Evolutionary conservation across 31 red algal species (phyloP).

Genomic region (Asparagopsis taxiformis): DNA sequence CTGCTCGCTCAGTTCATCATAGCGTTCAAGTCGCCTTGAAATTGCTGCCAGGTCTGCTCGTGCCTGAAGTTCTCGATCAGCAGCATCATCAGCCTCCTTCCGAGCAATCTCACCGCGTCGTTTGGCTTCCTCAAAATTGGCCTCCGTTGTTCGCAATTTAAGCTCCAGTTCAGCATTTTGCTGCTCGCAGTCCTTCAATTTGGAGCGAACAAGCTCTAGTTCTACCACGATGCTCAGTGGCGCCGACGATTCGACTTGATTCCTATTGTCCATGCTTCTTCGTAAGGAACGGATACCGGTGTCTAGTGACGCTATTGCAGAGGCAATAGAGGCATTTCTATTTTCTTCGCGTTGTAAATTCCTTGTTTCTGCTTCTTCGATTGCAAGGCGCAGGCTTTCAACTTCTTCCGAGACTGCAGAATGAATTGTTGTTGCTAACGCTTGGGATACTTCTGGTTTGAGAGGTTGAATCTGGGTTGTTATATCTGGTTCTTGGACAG

Average conservation of each 20-base stretch:
- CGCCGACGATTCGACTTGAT: conserved; percentile 9
- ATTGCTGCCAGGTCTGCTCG: conserved; percentile 25
- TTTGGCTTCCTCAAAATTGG: conserved; percentile 29
- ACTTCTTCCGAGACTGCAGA: conserved; percentile 12
- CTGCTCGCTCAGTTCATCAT: conserved; percentile 36
- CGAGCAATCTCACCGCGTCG: conserved; percentile 10
- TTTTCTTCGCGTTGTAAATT: conserved; percentile 21
- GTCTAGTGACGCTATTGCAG: conserved; percentile 17
- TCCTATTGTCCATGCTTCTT: conserved; percentile 10
- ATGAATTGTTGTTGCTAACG: neutral
- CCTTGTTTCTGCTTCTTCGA: conserved; percentile 8
- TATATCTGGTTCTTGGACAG: too few species aligned
- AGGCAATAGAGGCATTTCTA: conserved; percentile 22
- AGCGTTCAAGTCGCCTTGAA: neutral
- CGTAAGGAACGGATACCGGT: conserved; percentile 3
- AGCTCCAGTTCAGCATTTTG: conserved; percentile 30
- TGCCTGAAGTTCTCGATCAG: conserved; percentile 3
- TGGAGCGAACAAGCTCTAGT: conserved; percentile 15
- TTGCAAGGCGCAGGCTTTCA: conserved; percentile 14
- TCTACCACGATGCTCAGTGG: conserved; percentile 23
- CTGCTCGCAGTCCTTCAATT: conserved; percentile 14
- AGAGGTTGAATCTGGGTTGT: too few species aligned
- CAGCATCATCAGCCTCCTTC: conserved; percentile 26
- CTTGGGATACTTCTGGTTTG: neutral
- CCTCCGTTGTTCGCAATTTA: conserved; percentile 4